phyloP scores from a whole-genome alignment of 306 rosid genomes.

The Casuarina glauca region DNA sequence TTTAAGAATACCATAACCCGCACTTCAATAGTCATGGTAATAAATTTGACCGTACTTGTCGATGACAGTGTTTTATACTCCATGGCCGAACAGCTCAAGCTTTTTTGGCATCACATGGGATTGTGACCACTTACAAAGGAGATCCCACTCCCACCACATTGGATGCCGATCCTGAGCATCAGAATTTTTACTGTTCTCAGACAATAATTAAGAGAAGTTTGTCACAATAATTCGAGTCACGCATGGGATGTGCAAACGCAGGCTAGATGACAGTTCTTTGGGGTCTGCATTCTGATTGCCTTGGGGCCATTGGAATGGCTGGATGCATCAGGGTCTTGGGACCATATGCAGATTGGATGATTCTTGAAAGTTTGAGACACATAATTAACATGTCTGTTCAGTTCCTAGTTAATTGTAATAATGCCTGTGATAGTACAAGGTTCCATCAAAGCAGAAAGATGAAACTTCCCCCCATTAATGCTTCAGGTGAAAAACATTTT shows the following conservation, averaged over 20 bases:
- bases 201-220: conserved; percentile 18
- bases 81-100: conserved; percentile 34
- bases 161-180: conserved; percentile 58
- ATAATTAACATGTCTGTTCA: conserved; percentile 30
- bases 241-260: conserved; percentile 61
- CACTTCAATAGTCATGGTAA: neutral
- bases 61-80: conserved; percentile 15
- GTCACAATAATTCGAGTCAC: conserved; percentile 66
- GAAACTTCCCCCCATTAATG: neutral
- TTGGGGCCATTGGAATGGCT: conserved; percentile 26
- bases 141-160: conserved; percentile 40
- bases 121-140: conserved; percentile 44
- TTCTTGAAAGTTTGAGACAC: conserved; percentile 38
- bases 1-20: neutral
- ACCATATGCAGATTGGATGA: conserved; percentile 43
- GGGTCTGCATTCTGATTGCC: conserved; percentile 50
- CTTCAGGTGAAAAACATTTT: neutral
- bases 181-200: conserved; percentile 35
- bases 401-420: conserved; percentile 20
- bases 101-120: conserved; percentile 46
- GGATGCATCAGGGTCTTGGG: conserved; percentile 45
- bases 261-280: conserved; percentile 48
- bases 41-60: conserved; percentile 23
- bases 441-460: conserved; percentile 22
- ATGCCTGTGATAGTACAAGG: conserved; percentile 30